Conservation (phyloP, 257 asterid genomes). For the Ocimum tenuiflorum region DNA sequence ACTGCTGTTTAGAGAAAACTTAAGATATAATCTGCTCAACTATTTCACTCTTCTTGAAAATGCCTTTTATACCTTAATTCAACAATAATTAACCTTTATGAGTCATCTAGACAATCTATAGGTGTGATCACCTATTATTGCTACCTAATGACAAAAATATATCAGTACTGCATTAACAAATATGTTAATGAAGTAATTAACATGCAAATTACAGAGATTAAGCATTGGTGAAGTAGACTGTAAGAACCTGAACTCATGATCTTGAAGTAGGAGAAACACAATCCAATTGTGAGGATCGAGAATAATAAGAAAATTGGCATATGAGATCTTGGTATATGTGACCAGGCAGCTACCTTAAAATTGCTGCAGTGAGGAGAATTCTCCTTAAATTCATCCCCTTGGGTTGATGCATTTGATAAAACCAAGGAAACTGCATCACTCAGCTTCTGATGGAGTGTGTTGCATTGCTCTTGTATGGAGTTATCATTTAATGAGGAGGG, state of each 20-base stretch:
- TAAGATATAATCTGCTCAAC: background rate
- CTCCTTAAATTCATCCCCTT: slow-evolving; percentile 20
- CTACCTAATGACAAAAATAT: background rate
- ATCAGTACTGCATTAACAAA: background rate
- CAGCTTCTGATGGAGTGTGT: slow-evolving; percentile 49
- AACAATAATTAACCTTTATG: background rate
- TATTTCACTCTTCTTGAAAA: background rate
- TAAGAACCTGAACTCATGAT: slow-evolving; percentile 29
- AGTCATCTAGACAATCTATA: background rate
- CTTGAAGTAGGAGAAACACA: slow-evolving; percentile 43
- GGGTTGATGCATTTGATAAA: slow-evolving; percentile 32
- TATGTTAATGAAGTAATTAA: background rate
- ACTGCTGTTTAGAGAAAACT: background rate
- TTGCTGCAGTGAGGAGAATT: slow-evolving; percentile 34
- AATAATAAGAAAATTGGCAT: slow-evolving; percentile 47
- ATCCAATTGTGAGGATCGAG: slow-evolving; percentile 48
- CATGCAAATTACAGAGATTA: slow-evolving; percentile 13
- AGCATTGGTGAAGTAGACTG: slow-evolving; percentile 15
- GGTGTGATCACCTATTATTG: background rate
- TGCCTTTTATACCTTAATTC: background rate
- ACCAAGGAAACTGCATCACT: slow-evolving; percentile 47
- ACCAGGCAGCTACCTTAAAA: slow-evolving; percentile 81
- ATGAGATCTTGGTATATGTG: slow-evolving; percentile 46
- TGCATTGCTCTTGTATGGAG: slow-evolving; percentile 48
- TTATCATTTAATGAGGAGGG: slow-evolving; percentile 24